Evolutionary conservation across 1,139 yeast genomes (phyloP).

Genomic region (Magnusiomyces fungicola): DNA sequence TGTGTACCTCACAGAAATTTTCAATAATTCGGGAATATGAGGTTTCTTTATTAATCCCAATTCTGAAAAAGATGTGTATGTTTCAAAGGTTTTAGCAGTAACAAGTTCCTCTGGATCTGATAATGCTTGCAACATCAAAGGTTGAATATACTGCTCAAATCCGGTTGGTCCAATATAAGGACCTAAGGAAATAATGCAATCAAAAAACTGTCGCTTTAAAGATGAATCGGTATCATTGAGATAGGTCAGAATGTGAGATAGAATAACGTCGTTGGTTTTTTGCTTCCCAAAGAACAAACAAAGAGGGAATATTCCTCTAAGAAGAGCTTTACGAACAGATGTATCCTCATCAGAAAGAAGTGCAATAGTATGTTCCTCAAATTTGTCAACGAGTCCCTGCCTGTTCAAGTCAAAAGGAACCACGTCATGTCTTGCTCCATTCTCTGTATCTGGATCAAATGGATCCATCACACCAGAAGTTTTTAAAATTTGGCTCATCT

Average conservation of each 20-base stretch:
- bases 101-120: conserved; percentile 81
- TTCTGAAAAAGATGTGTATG: conserved; percentile 51
- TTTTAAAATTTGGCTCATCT: conserved; percentile 54
- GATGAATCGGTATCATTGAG: conserved; percentile 70
- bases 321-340: conserved; percentile 60
- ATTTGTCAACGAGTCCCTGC: conserved; percentile 34
- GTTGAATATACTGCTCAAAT: conserved; percentile 81
- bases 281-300: conserved; percentile 83
- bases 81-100: conserved; percentile 63
- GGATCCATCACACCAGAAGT: conserved; percentile 35
- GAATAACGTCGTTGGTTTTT: conserved; percentile 75
- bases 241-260: conserved; percentile 88
- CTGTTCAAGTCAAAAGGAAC: conserved; percentile 29
- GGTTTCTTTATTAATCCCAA: conserved; percentile 46
- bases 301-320: conserved; percentile 62
- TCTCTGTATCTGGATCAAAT: conserved; percentile 39
- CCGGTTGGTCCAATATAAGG: conserved; percentile 75
- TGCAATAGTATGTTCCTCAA: conserved; percentile 59
- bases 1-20: conserved; percentile 43
- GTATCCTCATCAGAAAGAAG: conserved; percentile 64
- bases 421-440: conserved; percentile 31
- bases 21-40: conserved; percentile 46
- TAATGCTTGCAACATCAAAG: conserved; percentile 72
- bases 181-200: conserved; percentile 70
- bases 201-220: conserved; percentile 62